phyloP scores from a whole-genome alignment of 2,329 filamentous ascomycete species.

The Microcyclospora tardicrescens region DNA sequence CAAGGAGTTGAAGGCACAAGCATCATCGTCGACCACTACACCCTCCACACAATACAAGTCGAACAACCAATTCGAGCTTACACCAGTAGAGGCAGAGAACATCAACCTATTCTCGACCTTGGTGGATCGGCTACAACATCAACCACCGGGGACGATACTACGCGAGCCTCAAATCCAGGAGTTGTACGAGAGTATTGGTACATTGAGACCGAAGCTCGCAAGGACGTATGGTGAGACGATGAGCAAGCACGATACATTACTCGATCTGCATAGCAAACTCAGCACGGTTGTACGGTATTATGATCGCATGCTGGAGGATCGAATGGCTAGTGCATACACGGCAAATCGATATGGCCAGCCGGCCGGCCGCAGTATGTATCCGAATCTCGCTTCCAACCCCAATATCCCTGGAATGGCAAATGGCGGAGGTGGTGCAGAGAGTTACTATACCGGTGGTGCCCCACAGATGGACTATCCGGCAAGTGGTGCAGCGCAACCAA shows the following conservation, averaged over 20 bases:
- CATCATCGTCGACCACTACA: constrained; percentile 35
- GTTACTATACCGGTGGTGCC: constrained; percentile 63
- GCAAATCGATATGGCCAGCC: constrained; percentile 45
- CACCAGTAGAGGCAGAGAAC: constrained; percentile 86
- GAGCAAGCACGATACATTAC: constrained; percentile 95
- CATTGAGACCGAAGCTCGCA: constrained; percentile 81
- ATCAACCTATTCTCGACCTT: constrained; percentile 92
- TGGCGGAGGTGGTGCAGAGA: constrained; percentile 51
- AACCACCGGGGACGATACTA: constrained; percentile 90
- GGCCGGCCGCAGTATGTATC: constrained; percentile 49
- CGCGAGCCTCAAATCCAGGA: constrained; percentile 96
- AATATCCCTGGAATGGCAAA: constrained; percentile 25
- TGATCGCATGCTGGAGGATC: constrained; percentile 93
- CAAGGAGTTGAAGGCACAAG: constrained; percentile 66
- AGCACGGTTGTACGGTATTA: constrained; percentile 96
- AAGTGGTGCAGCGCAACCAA: constrained; percentile 27
- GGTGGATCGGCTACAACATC: constrained; percentile 86
- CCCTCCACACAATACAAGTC: constrained; percentile 44
- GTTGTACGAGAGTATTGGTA: constrained; percentile 92
- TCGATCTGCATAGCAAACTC: constrained; percentile 88
- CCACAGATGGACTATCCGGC: constrained; percentile 26
- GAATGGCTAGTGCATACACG: constrained; percentile 81
- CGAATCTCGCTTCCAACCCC: constrained; percentile 48
- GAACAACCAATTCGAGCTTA: constrained; percentile 90
- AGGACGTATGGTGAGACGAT: constrained; percentile 96